phyloP scores from a whole-genome alignment of 164 flowering plant genomes.

The Annona squamosa region DNA sequence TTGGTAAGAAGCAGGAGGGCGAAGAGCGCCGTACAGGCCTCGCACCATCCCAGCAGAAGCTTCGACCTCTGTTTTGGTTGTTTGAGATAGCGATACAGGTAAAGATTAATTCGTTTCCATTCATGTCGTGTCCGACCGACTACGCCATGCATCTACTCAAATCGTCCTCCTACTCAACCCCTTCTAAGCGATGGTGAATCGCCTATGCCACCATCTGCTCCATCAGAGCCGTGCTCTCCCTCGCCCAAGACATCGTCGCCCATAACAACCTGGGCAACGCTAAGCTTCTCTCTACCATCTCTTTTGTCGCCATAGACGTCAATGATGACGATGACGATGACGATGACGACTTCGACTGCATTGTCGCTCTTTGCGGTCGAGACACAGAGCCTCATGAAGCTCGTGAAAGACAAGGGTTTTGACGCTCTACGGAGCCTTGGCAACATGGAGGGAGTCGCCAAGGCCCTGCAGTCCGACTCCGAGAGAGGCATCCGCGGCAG shows the following conservation, averaged over 20 bases:
- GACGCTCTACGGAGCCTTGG: conserved; percentile 22
- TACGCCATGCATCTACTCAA: not conserved
- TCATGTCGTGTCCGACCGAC: not conserved
- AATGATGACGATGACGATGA: not conserved
- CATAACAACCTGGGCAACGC: not conserved
- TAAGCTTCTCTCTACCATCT: not conserved
- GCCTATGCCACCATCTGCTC: not conserved
- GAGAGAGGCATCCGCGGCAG: conserved; percentile 38
- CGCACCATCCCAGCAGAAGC: not conserved
- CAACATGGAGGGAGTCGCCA: conserved; percentile 32
- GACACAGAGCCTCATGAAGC: conserved; percentile 15
- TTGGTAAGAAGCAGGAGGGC: no score
- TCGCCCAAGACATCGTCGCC: conserved; percentile 17
- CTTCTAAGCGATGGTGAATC: not conserved
- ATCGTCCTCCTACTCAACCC: not conserved
- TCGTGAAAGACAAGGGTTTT: conserved; percentile 32
- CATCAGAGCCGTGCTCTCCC: conserved; percentile 21
- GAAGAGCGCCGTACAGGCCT: no score
- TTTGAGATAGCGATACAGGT: no score
- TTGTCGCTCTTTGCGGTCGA: conserved; percentile 7
- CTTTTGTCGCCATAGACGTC: conserved; percentile 10
- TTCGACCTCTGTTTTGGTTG: no score
- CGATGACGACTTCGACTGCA: not conserved
- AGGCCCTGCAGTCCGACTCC: conserved; percentile 25
- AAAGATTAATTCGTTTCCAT: no score